These are phyloP conservation scores for Lachnellula subtilissima DNA, from an alignment of 2,329 filamentous ascomycete genomes.

Conservation along the genomic window DNA sequence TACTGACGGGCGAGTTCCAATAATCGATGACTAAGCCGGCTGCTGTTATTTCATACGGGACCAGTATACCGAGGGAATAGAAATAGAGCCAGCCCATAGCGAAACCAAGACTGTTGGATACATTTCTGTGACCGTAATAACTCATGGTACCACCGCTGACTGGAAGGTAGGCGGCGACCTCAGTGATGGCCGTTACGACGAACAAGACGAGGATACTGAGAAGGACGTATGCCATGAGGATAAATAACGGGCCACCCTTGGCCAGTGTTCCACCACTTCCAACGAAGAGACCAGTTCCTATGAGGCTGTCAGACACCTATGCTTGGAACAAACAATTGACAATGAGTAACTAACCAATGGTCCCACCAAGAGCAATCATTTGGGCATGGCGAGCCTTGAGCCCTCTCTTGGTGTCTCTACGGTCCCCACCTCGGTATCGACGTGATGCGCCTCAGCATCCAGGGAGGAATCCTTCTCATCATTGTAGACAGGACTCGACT, in stretches of 20 bases:
- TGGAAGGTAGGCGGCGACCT: conserved; percentile 59
- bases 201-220: conserved; percentile 41
- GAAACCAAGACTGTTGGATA: conserved; percentile 41
- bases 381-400: conserved; percentile 30
- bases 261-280: conserved; percentile 41
- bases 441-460: conserved; percentile 6
- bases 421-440: background rate
- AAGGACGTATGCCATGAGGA: conserved; percentile 41
- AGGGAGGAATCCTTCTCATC: conserved; percentile 9
- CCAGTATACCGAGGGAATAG: conserved; percentile 35
- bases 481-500: conserved; percentile 2
- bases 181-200: conserved; percentile 47
- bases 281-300: conserved; percentile 35
- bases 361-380: conserved; percentile 35
- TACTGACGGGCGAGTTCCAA: conserved; percentile 38
- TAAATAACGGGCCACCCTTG: conserved; percentile 40
- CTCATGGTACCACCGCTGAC: conserved; percentile 46
- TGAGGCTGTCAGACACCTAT: background rate
- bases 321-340: background rate
- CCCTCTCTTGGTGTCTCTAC: conserved; percentile 25
- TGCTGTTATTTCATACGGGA: conserved; percentile 37
- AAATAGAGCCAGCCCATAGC: conserved; percentile 40
- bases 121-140: conserved; percentile 42
- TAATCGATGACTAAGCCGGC: conserved; percentile 40
- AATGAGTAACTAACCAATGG: conserved; percentile 33